A percentile compares a stretch with the other conserved stretches of the same genome.
These are phyloP conservation scores for Amanita thiersii DNA, from an alignment of 768 basidiomycete species.

Conservation along the genomic window DNA sequence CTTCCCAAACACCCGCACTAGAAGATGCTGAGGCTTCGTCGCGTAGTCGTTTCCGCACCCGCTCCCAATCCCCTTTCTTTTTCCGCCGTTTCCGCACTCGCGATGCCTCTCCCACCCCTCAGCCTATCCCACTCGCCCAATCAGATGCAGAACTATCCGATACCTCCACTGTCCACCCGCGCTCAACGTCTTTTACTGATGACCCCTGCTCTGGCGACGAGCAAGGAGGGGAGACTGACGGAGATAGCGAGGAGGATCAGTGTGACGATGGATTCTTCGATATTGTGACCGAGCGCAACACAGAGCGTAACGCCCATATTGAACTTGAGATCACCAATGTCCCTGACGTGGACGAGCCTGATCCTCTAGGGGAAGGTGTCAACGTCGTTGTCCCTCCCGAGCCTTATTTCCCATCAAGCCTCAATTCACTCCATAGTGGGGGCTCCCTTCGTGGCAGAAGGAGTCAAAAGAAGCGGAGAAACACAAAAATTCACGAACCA, in stretches of 20 bases:
- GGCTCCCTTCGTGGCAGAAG: conserved; percentile 31
- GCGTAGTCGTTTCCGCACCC: conserved; percentile 50
- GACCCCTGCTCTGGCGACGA: conserved; percentile 63
- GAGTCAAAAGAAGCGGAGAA: conserved; percentile 50
- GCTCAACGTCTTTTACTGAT: conserved; percentile 51
- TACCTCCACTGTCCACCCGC: conserved; percentile 47
- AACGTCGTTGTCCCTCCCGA: conserved; percentile 82
- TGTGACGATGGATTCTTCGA: conserved; percentile 63
- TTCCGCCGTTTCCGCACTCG: conserved; percentile 59
- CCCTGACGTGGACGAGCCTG: conserved; percentile 56
- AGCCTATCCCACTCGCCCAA: conserved; percentile 48
- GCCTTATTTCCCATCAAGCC: conserved; percentile 72
- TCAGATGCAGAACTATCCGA: conserved; percentile 58
- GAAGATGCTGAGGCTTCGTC: conserved; percentile 29
- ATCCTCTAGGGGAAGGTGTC: conserved; percentile 88
- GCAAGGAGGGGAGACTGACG: conserved; percentile 37
- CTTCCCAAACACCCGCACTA: conserved; percentile 35
- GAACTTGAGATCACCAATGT: conserved; percentile 22
- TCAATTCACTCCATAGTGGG: conserved; percentile 33
- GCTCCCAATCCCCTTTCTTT: conserved; percentile 76
- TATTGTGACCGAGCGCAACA: conserved; percentile 79
- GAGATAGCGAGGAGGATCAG: conserved; percentile 36
- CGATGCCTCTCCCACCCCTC: conserved; percentile 48
- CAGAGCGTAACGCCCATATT: conserved; percentile 69
- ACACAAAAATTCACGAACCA: conserved; percentile 53